Percentiles rank a stretch among this genome's conserved stretches.
Conservation (phyloP, 2,329 filamentous ascomycete species). For the Cladosporium sp. region DNA sequence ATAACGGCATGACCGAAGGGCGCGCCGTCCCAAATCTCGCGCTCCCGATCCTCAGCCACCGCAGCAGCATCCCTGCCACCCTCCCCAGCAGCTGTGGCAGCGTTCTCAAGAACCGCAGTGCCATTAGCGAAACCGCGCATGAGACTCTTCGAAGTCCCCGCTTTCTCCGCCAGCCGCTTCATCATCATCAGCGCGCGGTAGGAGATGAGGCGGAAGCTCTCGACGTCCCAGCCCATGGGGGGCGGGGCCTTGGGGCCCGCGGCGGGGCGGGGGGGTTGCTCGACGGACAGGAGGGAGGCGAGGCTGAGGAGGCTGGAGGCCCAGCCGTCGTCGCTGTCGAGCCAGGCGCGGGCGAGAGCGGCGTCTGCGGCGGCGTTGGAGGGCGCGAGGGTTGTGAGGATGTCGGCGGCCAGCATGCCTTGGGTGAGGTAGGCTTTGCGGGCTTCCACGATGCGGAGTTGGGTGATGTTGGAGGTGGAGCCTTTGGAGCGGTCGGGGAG, state of each 20-base stretch:
- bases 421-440: constrained; percentile 91
- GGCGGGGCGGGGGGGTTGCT: constrained; percentile 38
- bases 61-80: constrained; percentile 14
- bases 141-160: constrained; percentile 20
- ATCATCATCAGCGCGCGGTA: constrained; percentile 46
- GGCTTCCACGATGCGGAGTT: constrained; percentile 67
- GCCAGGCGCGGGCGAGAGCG: constrained; percentile 74
- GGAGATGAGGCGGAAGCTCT: constrained; percentile 33
- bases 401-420: constrained; percentile 84
- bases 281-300: constrained; percentile 65
- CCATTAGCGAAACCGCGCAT: constrained; percentile 22
- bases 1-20: constrained; percentile 45
- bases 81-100: neutral
- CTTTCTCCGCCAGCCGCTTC: constrained; percentile 44
- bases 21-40: constrained; percentile 40
- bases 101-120: constrained; percentile 1
- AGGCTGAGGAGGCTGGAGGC: constrained; percentile 74
- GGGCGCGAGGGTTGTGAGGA: constrained; percentile 71
- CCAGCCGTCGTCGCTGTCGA: constrained; percentile 79
- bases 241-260: constrained; percentile 16
- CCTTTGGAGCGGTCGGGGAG: constrained; percentile 69
- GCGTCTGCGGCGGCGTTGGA: constrained; percentile 37
- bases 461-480: constrained; percentile 38
- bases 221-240: constrained; percentile 27
- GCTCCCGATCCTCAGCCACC: no score